Conservation (phyloP, 805 yeast species). For the Candida sithepensis region DNA sequence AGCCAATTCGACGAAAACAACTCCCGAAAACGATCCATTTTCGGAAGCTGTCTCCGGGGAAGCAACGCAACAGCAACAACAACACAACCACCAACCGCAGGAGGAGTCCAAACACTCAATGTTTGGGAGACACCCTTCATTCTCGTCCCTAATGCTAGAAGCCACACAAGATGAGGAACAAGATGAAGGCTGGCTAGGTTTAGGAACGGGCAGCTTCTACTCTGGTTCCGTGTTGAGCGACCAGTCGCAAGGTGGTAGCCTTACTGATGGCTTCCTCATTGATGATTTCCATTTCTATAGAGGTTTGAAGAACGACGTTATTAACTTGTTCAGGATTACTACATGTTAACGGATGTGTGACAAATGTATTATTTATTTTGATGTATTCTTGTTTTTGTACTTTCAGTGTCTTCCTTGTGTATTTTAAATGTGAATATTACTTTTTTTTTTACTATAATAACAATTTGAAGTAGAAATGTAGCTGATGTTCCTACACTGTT, state of each 20-base stretch:
- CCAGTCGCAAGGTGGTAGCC: constrained; percentile 7
- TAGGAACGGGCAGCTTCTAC: constrained; percentile 17
- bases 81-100: too few species aligned
- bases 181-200: constrained; percentile 19
- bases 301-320: constrained; percentile 22
- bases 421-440: too few species aligned
- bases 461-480: too few species aligned
- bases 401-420: too few species aligned
- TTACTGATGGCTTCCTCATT: constrained; percentile 5
- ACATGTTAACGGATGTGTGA: background rate
- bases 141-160: background rate
- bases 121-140: background rate
- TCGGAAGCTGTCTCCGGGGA: background rate
- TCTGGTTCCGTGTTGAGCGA: background rate
- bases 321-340: constrained; percentile 13
- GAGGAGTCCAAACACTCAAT: too few species aligned
- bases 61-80: background rate
- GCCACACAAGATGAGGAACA: background rate
- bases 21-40: background rate
- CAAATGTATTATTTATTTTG: too few species aligned
- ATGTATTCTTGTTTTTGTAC: background rate
- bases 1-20: background rate
- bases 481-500: too few species aligned
- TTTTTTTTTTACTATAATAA: too few species aligned
- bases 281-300: constrained; percentile 27